phyloP scores from a whole-genome alignment of 2,329 filamentous ascomycete genomes.

The Xylaria multiplex region DNA sequence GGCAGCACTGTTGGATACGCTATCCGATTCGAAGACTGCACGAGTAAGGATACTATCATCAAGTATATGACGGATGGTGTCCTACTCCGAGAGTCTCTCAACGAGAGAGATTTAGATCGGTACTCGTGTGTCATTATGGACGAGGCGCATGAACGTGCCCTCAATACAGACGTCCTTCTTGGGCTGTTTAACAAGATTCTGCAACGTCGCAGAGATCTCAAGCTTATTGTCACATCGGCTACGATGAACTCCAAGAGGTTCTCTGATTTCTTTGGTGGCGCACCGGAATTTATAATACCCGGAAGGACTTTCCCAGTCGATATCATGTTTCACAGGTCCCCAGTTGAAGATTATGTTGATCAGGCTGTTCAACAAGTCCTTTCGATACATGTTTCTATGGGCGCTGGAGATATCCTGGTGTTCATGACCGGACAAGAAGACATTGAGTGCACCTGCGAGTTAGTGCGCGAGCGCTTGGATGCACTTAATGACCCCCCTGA shows the following conservation, averaged over 20 bases:
- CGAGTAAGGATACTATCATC: slow-evolving; percentile 92
- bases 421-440: slow-evolving; percentile 99
- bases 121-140: slow-evolving; percentile 99
- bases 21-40: slow-evolving; percentile 98
- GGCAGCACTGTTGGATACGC: slow-evolving; percentile 93
- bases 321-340: slow-evolving; percentile 92
- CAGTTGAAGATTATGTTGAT: slow-evolving; percentile 97
- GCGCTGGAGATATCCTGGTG: slow-evolving; percentile 90
- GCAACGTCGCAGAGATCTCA: slow-evolving; percentile 86
- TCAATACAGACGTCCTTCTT: slow-evolving; percentile 98
- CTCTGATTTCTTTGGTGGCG: slow-evolving; percentile 93
- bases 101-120: slow-evolving; percentile 90
- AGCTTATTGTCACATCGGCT: slow-evolving; percentile 96
- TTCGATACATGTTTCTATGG: slow-evolving; percentile 95
- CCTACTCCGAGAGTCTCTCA: slow-evolving; percentile 88
- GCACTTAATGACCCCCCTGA: slow-evolving; percentile 94
- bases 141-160: slow-evolving; percentile 93
- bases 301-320: slow-evolving; percentile 97
- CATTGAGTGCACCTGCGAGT: slow-evolving; percentile 95
- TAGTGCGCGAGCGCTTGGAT: slow-evolving; percentile 86
- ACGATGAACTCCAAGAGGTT: slow-evolving; percentile 99
- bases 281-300: slow-evolving; percentile 95
- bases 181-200: slow-evolving; percentile 97
- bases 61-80: slow-evolving; percentile 99
- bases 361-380: slow-evolving; percentile 95